Conservation (phyloP, 2,329 filamentous ascomycete species). For the Trichoderma pleuroti region DNA sequence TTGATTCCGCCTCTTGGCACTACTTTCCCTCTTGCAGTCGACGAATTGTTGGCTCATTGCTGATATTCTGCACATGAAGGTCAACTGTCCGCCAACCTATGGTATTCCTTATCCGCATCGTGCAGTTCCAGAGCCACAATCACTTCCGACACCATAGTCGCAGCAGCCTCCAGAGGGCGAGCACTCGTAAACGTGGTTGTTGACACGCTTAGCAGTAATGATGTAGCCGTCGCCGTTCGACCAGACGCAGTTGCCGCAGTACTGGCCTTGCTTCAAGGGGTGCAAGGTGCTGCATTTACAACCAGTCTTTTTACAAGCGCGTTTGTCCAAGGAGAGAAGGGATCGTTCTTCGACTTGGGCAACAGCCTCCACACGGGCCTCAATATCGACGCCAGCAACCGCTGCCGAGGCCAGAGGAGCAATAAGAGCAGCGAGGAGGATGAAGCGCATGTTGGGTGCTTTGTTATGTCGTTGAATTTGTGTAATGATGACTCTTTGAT, state of each 20-base stretch:
- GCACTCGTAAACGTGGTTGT: constrained; percentile 8
- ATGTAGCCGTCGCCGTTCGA: constrained; percentile 7
- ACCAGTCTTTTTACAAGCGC: background rate
- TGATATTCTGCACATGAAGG: background rate
- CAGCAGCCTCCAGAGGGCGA: background rate
- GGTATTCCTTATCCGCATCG: background rate
- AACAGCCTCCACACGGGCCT: background rate
- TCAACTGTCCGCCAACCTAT: background rate
- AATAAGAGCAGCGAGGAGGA: background rate
- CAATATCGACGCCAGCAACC: constrained; percentile 2
- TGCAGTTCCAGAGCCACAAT: constrained; percentile 10
- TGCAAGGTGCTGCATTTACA: constrained; percentile 7
- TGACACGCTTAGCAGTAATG: constrained; percentile 4
- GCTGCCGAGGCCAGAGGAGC: background rate
- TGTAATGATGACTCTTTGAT: background rate
- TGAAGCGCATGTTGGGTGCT: background rate
- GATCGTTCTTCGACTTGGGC: constrained; percentile 1
- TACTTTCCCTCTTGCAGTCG: background rate
- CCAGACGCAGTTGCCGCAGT: constrained; percentile 8
- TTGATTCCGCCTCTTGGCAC: background rate
- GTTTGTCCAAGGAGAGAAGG: background rate
- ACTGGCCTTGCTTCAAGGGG: constrained; percentile 4
- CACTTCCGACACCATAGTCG: background rate
- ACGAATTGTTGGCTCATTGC: background rate
- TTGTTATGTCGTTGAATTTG: background rate